Conservation (phyloP, 2,329 filamentous ascomycete species). For the Endoconidiophora polonica region DNA sequence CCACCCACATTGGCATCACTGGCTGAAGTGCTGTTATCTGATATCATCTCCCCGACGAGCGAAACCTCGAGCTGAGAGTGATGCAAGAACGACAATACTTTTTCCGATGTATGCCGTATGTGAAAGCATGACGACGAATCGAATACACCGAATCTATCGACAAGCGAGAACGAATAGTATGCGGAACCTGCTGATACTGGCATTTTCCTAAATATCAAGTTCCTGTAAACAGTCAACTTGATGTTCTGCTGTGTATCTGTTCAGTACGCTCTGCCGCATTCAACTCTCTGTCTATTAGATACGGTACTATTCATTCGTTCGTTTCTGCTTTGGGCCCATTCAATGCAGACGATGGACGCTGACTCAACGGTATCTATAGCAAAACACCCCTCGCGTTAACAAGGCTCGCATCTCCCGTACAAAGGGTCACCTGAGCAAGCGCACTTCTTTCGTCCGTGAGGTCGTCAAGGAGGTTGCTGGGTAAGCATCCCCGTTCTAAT, state of each 20-base stretch:
- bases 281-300: not conserved
- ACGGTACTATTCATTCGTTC: not conserved
- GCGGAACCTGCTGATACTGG: no score
- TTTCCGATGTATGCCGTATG: conserved; percentile 13
- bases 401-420: conserved; percentile 68
- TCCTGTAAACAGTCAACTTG: not conserved
- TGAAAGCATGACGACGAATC: conserved; percentile 7
- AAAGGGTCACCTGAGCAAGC: conserved; percentile 95
- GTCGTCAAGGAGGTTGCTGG: conserved; percentile 97
- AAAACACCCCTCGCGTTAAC: conserved; percentile 62
- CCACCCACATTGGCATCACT: conserved; percentile 1
- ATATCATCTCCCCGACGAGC: conserved; percentile 3
- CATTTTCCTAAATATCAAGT: not conserved
- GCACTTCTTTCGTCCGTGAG: conserved; percentile 90
- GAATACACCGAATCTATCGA: conserved; percentile 6
- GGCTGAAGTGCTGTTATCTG: conserved; percentile 1
- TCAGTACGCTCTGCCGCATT: no score
- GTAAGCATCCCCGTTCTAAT: conserved; percentile 32
- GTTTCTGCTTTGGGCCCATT: conserved; percentile 15
- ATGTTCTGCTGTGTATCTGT: no score
- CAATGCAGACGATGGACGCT: conserved; percentile 45
- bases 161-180: not conserved
- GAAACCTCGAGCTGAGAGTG: not conserved
- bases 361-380: conserved; percentile 43
- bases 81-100: not conserved